Evolutionary conservation across 176 grass and related monocot species (phyloP), one percentile per base, ranked within the genome.

Genomic region (Otatea glauca): DNA sequence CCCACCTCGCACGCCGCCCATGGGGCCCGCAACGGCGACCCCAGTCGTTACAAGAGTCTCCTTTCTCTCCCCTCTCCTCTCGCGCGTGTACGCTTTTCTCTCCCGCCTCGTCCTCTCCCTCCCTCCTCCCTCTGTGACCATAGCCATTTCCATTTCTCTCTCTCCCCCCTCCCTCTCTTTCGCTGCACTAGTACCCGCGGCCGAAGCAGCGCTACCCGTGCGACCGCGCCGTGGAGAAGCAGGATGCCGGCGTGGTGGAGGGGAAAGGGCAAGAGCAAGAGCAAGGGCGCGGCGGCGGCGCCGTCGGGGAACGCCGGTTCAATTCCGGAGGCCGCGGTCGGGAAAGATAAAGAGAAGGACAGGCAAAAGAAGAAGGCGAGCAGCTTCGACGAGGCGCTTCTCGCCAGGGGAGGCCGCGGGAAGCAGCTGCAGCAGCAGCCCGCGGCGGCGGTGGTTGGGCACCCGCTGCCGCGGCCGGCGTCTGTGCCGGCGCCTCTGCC

Each of bases 221-320:
- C 7, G 20, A 9, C 0, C 7, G 71, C 24, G 76, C 8, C 70
- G 65, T 70, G 8, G 21, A 43, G 25, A 5, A 65, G 65, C 1
- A 77, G 56, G 92, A 94, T 94, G 88, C 92, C 70, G 70, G 23
- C 83, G 83, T 94, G 92, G 92, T 94, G 92, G 92, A 93, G 83
- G 74, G n/a, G 91, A 34, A 90, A 61, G 63, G 81, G 82, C 7
- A 56, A 81, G 68, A 25, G 54, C 74, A 60, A 77, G 60, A 27
- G 49, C 78, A 81, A 72, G 78, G 65, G 81, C 2, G 1, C 39
- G 11, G 66, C 68, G 13, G 39, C 59, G 18, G 7, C 27, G 62
- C 0, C 35, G 65, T 44, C 8, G 34, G 17, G 20, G 47, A 35
- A 32, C 16, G 34, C 20, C 48, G 72, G 39, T 18, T 23, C 56